These are phyloP conservation scores for Podospora appendiculata DNA, from an alignment of 495 filamentous ascomycete genomes.

Conservation along the genomic window DNA sequence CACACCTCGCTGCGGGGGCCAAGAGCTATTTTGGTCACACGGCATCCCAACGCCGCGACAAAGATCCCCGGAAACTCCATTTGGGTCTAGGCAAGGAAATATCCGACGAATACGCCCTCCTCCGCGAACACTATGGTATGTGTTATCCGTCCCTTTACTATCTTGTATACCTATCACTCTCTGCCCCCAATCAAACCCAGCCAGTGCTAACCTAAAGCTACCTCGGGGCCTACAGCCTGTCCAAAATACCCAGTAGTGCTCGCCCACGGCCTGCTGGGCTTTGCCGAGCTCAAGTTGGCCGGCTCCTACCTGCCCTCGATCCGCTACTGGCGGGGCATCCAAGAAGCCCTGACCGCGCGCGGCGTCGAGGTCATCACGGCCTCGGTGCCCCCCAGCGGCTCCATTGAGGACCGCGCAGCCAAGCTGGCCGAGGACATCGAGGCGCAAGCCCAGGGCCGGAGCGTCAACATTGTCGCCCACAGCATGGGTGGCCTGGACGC, in stretches of 20 bases:
- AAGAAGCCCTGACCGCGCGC: slow-evolving; percentile 63
- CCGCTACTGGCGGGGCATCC: slow-evolving; percentile 89
- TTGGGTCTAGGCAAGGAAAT: slow-evolving; percentile 54
- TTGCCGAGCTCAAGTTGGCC: slow-evolving; percentile 71
- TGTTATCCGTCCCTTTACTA: background rate
- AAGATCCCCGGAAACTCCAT: slow-evolving; percentile 21
- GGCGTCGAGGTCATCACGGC: slow-evolving; percentile 75
- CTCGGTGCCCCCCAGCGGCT: slow-evolving; percentile 68
- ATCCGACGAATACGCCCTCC: slow-evolving; percentile 64
- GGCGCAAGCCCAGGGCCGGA: slow-evolving; percentile 56
- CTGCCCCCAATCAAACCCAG: background rate
- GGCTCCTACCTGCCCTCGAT: slow-evolving; percentile 66
- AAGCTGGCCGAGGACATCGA: slow-evolving; percentile 59
- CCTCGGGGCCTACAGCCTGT: slow-evolving; percentile 33
- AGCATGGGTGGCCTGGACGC: slow-evolving; percentile 75
- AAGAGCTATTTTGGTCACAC: slow-evolving; percentile 5
- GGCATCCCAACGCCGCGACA: slow-evolving; percentile 1
- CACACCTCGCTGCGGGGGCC: background rate
- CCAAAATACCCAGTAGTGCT: slow-evolving; percentile 71
- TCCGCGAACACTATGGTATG: slow-evolving; percentile 64
- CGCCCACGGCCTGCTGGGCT: slow-evolving; percentile 87
- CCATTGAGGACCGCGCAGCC: slow-evolving; percentile 69
- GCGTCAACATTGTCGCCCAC: slow-evolving; percentile 85
- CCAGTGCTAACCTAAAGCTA: background rate
- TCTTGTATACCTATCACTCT: background rate